These are phyloP conservation scores for Ophiocordyceps australis DNA, from an alignment of 2,329 filamentous ascomycete genomes.

Conservation along the genomic window DNA sequence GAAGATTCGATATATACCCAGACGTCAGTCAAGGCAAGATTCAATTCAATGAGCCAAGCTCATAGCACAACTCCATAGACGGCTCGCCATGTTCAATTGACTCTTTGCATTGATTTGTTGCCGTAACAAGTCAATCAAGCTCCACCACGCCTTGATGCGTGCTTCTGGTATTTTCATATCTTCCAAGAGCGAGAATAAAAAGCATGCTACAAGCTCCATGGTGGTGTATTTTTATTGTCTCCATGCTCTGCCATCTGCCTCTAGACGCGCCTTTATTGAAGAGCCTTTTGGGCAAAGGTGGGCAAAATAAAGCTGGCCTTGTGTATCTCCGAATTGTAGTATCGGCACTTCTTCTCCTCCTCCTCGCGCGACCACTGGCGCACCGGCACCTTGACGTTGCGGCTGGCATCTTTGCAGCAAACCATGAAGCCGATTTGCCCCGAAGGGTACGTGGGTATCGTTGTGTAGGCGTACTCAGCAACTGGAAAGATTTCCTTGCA, in stretches of 20 bases:
- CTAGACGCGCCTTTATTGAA: slow-evolving; percentile 24
- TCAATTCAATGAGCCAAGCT: slow-evolving; percentile 12
- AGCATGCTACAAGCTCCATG: neutral
- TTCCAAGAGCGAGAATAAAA: too few species aligned
- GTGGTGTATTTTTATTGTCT: neutral
- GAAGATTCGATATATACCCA: slow-evolving; percentile 88
- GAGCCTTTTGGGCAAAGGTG: slow-evolving; percentile 73
- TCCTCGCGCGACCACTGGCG: slow-evolving; percentile 70
- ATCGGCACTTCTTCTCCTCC: slow-evolving; percentile 82
- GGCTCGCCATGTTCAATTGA: too few species aligned
- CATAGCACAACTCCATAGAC: too few species aligned
- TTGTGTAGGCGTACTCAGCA: slow-evolving; percentile 97
- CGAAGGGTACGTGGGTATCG: slow-evolving; percentile 96
- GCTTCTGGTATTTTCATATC: too few species aligned
- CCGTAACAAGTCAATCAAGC: too few species aligned
- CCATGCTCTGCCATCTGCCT: too few species aligned
- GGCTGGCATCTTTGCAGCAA: slow-evolving; percentile 82
- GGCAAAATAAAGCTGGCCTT: slow-evolving; percentile 86
- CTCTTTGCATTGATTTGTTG: too few species aligned
- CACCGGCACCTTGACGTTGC: slow-evolving; percentile 71
- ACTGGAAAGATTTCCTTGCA: slow-evolving; percentile 95
- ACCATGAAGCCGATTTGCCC: slow-evolving; percentile 99
- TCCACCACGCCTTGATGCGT: too few species aligned
- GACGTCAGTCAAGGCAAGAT: slow-evolving; percentile 55
- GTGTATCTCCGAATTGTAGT: slow-evolving; percentile 97